Percentiles rank a stretch among this genome's conserved stretches.
These are phyloP conservation scores for Paracorniculantispora psalliotae DNA, from an alignment of 2,329 filamentous ascomycete genomes.

Conservation along the genomic window DNA sequence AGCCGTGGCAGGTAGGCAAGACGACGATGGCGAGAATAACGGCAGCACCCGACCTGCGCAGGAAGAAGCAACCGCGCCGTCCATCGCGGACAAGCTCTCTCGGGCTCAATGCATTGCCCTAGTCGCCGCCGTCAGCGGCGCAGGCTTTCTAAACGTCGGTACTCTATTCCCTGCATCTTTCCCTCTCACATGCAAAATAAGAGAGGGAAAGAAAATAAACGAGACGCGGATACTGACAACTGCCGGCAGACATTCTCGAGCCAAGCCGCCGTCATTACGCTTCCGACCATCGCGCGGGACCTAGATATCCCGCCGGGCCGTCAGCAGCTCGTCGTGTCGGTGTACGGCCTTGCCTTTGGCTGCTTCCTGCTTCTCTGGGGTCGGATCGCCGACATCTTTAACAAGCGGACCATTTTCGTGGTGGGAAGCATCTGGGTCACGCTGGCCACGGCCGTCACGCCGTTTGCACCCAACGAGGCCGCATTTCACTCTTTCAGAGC, in stretches of 20 bases:
- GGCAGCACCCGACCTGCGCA: no score
- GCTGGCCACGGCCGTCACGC: slow-evolving; percentile 47
- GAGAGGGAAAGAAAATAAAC: not conserved
- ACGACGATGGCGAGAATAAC: no score
- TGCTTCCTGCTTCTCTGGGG: slow-evolving; percentile 59
- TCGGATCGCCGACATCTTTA: slow-evolving; percentile 55
- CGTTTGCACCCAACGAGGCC: slow-evolving; percentile 57
- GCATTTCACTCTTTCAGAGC: slow-evolving; percentile 57
- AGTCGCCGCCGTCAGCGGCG: not conserved
- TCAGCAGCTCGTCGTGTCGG: slow-evolving; percentile 56
- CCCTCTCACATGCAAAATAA: no score
- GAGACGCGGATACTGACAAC: not conserved
- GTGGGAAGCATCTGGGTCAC: slow-evolving; percentile 54
- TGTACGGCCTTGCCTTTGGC: slow-evolving; percentile 55
- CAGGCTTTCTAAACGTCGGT: not conserved
- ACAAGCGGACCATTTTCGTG: slow-evolving; percentile 56
- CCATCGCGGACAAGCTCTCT: not conserved
- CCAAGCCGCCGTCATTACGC: slow-evolving; percentile 53
- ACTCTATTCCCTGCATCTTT: not conserved
- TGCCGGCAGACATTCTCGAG: slow-evolving; percentile 43
- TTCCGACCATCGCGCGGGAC: slow-evolving; percentile 51
- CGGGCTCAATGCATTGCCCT: not conserved
- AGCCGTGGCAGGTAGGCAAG: no score
- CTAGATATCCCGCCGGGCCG: slow-evolving; percentile 46
- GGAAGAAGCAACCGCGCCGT: no score